Evolutionary conservation across 208 protist species (phyloP), one percentile per base, ranked within the genome.

Genomic region (Trypanosoma rangeli): DNA sequence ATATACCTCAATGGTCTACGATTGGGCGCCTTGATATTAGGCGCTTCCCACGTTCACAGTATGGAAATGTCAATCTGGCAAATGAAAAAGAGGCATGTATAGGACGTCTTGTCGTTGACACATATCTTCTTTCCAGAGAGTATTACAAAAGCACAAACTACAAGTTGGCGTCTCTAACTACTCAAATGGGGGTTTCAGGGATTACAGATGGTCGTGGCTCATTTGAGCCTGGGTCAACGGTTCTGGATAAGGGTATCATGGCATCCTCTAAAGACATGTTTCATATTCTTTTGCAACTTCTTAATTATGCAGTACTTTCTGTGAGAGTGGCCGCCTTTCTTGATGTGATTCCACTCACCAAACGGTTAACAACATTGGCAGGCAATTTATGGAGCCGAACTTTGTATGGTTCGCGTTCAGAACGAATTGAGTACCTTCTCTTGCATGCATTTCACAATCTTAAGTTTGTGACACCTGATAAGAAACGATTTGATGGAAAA

Each of bases 351-450:
- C 98, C 98, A 15, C 83, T 99, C 18, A 99, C 97, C 4, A 98
- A 98, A 84, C 97, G 99, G 37, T 91, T 99, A 13, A 99, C 98
- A 15, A 89, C 84, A 35, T 83, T 99, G 20, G 97, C 97, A 8
- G 98, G 98, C 49, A 99, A 99, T 76, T 71, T 99, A 60, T 99
- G 98, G 98, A 97, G 93, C 53, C 86, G 89, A 68, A 98, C 95
- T 12, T 81, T 99, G 0, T 90, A 84, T 61, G 97, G 98, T 35
- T 85, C 84, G 15, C 88, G 98, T 72, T 98, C 98, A 2, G 98
- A 99, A 74, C 90, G 99, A 39, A 99, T 99, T 68, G 98, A 99
- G 79, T 99, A 98, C 73, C 89, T 99, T 10, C 87, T 99, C 29
- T 82, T 99, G 20, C 98, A 99, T 79, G 90, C 97, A 5, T 97